Evolutionary conservation across 1,284 basidiomycete species (phyloP).

Genomic region (Malassezia yamatoensis): DNA sequence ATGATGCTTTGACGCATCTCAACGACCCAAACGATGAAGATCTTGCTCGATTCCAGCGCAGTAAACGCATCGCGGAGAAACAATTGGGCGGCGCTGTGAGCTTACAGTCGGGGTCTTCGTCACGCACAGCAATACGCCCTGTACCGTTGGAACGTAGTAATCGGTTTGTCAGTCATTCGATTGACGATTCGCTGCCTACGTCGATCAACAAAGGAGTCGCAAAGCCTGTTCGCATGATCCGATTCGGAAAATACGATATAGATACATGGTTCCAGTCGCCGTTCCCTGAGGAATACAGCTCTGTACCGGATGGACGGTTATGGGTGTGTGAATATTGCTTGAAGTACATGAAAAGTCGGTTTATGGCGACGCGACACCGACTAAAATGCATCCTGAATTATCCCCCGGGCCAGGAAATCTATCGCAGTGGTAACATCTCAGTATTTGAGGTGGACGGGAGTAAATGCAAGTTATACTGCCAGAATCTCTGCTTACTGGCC

Average conservation of each 20-base stretch:
- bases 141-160: conserved; percentile 13
- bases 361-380: conserved; percentile 75
- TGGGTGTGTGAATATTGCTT: conserved; percentile 98
- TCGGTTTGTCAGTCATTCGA: conserved; percentile 11
- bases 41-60: conserved; percentile 65
- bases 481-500: conserved; percentile 94
- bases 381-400: conserved; percentile 82
- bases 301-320: conserved; percentile 78
- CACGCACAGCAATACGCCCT: neutral
- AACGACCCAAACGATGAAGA: conserved; percentile 63
- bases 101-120: neutral
- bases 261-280: conserved; percentile 98
- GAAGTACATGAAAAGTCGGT: conserved; percentile 95
- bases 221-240: conserved; percentile 54
- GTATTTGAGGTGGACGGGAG: conserved; percentile 97
- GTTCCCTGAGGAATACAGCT: conserved; percentile 93
- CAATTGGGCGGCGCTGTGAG: conserved; percentile 28
- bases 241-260: conserved; percentile 89
- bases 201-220: conserved; percentile 15
- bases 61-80: conserved; percentile 63
- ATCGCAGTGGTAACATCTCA: conserved; percentile 74
- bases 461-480: conserved; percentile 98
- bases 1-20: conserved; percentile 65
- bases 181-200: neutral
- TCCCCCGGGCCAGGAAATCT: conserved; percentile 97